phyloP scores from a whole-genome alignment of 768 basidiomycete genomes.

The Candolleomyces efflorescens region DNA sequence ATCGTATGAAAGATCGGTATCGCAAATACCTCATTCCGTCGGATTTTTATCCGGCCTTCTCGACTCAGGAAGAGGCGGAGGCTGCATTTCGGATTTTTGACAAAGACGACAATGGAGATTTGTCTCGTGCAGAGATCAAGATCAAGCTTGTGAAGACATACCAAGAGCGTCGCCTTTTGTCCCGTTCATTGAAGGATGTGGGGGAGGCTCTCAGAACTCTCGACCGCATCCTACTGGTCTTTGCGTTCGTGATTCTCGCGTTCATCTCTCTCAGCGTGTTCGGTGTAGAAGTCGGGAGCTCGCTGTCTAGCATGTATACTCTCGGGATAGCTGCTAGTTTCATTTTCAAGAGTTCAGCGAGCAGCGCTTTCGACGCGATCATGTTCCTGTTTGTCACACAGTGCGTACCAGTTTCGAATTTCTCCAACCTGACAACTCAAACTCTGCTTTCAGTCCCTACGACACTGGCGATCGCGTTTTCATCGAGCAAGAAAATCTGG shows the following conservation, averaged over 20 bases:
- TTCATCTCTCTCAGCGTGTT: constrained; percentile 74
- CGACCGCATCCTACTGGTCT: constrained; percentile 56
- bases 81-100: constrained; percentile 75
- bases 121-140: constrained; percentile 75
- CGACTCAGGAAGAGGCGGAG: constrained; percentile 49
- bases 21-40: constrained; percentile 59
- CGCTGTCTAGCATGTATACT: constrained; percentile 69
- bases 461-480: constrained; percentile 76
- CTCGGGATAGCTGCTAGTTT: constrained; percentile 73
- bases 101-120: constrained; percentile 71
- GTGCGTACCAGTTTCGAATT: constrained; percentile 36
- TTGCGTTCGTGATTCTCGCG: constrained; percentile 62
- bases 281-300: constrained; percentile 58
- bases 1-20: constrained; percentile 50
- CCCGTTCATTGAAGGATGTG: constrained; percentile 74
- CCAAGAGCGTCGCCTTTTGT: constrained; percentile 74
- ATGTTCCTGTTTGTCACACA: constrained; percentile 83
- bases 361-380: constrained; percentile 71
- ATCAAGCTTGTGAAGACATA: constrained; percentile 63
- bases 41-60: constrained; percentile 70
- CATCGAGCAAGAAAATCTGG: constrained; percentile 53
- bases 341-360: constrained; percentile 73
- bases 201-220: constrained; percentile 62
- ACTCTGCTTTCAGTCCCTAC: constrained; percentile 48
- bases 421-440: background rate